Percentiles rank a stretch among this genome's conserved stretches.
Conservation (phyloP, 495 filamentous ascomycete species). For the Aspergillus olivimuriae region DNA sequence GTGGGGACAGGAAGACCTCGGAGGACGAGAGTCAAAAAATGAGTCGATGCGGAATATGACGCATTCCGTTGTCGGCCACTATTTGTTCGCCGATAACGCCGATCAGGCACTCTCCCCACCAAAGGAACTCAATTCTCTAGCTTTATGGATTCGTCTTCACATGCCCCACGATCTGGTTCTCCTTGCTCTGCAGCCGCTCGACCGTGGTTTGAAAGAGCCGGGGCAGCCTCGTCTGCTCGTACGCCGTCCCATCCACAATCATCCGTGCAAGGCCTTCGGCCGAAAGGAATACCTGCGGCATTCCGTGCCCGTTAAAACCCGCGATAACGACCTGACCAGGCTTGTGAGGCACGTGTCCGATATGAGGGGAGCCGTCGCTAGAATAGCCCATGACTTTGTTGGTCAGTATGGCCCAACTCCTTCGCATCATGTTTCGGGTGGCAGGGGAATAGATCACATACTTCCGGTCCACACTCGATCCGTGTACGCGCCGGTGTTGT, state of each 20-base stretch:
- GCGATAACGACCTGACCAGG: slow-evolving; percentile 37
- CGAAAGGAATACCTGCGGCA: slow-evolving; percentile 42
- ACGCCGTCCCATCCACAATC: slow-evolving; percentile 24
- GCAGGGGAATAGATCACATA: no score
- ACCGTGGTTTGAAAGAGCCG: slow-evolving; percentile 30
- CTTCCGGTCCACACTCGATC: slow-evolving; percentile 49
- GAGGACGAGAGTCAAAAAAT: slow-evolving; percentile 7
- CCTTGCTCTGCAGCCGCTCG: slow-evolving; percentile 20
- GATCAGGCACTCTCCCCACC: no score
- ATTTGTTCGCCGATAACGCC: slow-evolving; percentile 11
- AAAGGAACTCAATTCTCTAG: no score
- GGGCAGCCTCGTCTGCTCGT: slow-evolving; percentile 34
- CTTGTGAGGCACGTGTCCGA: slow-evolving; percentile 39
- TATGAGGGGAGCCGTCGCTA: slow-evolving; percentile 36
- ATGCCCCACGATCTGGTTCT: slow-evolving; percentile 14
- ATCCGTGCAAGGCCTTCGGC: slow-evolving; percentile 41
- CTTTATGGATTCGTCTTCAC: no score
- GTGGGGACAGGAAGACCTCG: neutral
- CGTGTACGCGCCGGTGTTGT: slow-evolving; percentile 33
- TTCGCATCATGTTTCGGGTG: no score
- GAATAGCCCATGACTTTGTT: slow-evolving; percentile 34
- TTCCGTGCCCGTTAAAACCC: slow-evolving; percentile 46
- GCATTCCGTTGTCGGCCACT: slow-evolving; percentile 14
- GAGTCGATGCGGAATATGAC: slow-evolving; percentile 19
- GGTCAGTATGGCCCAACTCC: neutral